Conservation (phyloP, 441 rosid genomes). For the Cnidoscolus chayamansa region DNA sequence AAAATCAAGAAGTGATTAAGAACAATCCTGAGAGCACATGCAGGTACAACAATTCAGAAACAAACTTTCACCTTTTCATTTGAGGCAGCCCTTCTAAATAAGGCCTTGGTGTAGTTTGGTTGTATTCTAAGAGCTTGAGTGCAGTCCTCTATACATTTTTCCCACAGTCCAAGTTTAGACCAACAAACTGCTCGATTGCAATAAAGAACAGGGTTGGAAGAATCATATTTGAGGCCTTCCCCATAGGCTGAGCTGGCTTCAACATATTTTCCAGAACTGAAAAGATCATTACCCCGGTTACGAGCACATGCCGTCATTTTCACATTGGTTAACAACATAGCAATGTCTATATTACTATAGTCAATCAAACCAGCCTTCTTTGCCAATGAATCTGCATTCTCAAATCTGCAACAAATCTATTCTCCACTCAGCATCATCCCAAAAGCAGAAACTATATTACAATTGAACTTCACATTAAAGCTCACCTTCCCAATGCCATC, state of each 20-base stretch:
- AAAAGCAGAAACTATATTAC: conserved; percentile 7
- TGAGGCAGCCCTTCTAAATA: conserved; percentile 72
- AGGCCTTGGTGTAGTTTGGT: conserved; percentile 65
- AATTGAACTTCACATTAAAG: conserved; percentile 19
- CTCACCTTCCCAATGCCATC: conserved; percentile 74
- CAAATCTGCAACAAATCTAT: conserved; percentile 68
- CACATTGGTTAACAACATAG: conserved; percentile 50
- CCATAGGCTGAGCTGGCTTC: conserved; percentile 70
- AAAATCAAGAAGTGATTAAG: neutral
- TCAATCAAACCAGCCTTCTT: conserved; percentile 68
- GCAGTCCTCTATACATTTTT: conserved; percentile 62
- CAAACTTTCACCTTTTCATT: conserved; percentile 50
- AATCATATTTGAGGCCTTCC: conserved; percentile 71
- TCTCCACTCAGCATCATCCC: conserved; percentile 30
- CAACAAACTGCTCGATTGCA: conserved; percentile 71
- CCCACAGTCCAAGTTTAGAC: conserved; percentile 67
- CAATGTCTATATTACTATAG: conserved; percentile 55
- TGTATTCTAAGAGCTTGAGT: conserved; percentile 56
- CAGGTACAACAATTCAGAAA: neutral
- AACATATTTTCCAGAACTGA: conserved; percentile 52
- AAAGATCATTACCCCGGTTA: conserved; percentile 65
- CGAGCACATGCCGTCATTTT: conserved; percentile 67
- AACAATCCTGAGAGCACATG: neutral
- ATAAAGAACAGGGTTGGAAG: conserved; percentile 53
- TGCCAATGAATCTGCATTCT: conserved; percentile 62